phyloP scores from a whole-genome alignment of 176 grass and related monocot genomes.

The Thalia dealbata region DNA sequence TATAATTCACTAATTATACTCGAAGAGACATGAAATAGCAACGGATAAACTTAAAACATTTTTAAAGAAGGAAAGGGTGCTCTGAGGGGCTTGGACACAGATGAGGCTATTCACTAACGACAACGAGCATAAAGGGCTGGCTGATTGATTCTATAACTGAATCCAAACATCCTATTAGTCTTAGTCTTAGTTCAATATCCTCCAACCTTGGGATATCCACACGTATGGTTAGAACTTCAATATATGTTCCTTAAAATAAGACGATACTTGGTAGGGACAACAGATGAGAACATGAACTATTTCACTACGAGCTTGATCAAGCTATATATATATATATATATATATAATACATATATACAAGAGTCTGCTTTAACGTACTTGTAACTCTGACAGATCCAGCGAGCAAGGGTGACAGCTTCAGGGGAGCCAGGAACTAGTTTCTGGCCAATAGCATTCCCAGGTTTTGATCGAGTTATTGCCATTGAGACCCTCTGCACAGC shows the following conservation, averaged over 20 bases:
- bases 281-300: neutral
- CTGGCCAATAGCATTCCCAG: constrained; percentile 34
- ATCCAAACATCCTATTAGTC: no score
- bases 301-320: neutral
- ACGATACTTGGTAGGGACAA: neutral
- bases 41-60: no score
- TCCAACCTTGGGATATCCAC: no score
- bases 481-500: constrained; percentile 84
- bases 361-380: constrained; percentile 39
- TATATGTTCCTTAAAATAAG: neutral
- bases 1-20: no score
- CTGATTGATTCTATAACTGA: no score
- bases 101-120: neutral
- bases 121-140: no score
- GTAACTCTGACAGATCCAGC: constrained; percentile 91
- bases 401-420: constrained; percentile 68
- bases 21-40: no score
- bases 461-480: constrained; percentile 53
- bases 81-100: neutral
- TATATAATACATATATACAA: neutral
- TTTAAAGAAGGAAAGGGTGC: neutral
- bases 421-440: constrained; percentile 66
- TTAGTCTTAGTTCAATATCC: no score
- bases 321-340: neutral
- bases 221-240: neutral